Evolutionary conservation across 192 early-diverging fungal genomes (phyloP).

Genomic region (Entomortierella chlamydospora): DNA sequence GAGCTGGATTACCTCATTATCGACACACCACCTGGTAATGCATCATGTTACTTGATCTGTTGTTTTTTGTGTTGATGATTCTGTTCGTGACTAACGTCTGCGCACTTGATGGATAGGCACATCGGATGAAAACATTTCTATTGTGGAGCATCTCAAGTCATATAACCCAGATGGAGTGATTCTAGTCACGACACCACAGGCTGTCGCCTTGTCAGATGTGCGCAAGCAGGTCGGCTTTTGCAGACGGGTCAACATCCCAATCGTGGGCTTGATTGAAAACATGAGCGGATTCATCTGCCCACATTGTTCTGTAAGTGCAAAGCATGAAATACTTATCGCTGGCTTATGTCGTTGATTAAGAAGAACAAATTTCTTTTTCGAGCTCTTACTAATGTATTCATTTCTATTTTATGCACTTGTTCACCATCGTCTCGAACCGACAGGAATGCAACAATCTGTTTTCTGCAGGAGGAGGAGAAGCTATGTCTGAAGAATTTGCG

Average conservation of each 20-base stretch:
- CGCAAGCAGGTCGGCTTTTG: slow-evolving; percentile 97
- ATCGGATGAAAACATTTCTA: slow-evolving; percentile 96
- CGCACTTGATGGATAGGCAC: slow-evolving; percentile 68
- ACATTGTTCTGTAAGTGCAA: slow-evolving; percentile 71
- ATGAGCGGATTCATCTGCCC: slow-evolving; percentile 98
- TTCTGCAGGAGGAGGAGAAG: slow-evolving; percentile 92
- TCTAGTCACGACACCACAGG: slow-evolving; percentile 96
- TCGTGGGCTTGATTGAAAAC: slow-evolving; percentile 95
- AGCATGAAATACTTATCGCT: too few relatives aligned
- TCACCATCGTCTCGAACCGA: not conserved
- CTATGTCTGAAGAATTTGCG: slow-evolving; percentile 86
- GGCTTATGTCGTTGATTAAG: too few relatives aligned
- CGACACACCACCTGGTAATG: slow-evolving; percentile 89
- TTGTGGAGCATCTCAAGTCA: slow-evolving; percentile 90
- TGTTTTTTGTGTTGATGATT: not conserved
- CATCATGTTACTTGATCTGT: too few relatives aligned
- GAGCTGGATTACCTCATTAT: slow-evolving; percentile 94
- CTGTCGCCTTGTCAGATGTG: slow-evolving; percentile 85
- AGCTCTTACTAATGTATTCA: too few relatives aligned
- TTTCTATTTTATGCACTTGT: not conserved
- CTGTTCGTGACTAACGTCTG: not conserved
- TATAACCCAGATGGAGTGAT: slow-evolving; percentile 87
- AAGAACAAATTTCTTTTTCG: too few relatives aligned
- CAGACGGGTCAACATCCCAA: slow-evolving; percentile 81
- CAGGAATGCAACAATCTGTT: slow-evolving; percentile 91